Percentiles rank a stretch among this genome's conserved stretches.
Conservation (phyloP, 345 rosid genomes). For the thale cress (Arabidopsis thaliana) region TAIR10.1 NC_003070.9:6183001-6183500, state of each 20-base stretch:
- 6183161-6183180: not conserved
- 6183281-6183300: slow-evolving; percentile 83
- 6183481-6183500: not conserved
- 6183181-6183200: slow-evolving; percentile 62
- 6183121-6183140: not conserved
- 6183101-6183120: not conserved
- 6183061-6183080: not conserved
- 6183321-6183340: slow-evolving; percentile 64
- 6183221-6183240: slow-evolving; percentile 85
- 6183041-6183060: slow-evolving; percentile 62
- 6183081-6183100: slow-evolving; percentile 6
- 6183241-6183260: slow-evolving; percentile 77
- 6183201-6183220: slow-evolving; percentile 78
- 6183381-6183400: slow-evolving; percentile 67
- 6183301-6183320: slow-evolving; percentile 62
- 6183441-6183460: slow-evolving; percentile 68
- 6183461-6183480: slow-evolving; percentile 30
- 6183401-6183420: slow-evolving; percentile 63
- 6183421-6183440: slow-evolving; percentile 64
- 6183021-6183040: slow-evolving; percentile 87
- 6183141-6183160: not conserved
- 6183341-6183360: slow-evolving; percentile 73
- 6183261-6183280: slow-evolving; percentile 83
- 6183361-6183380: slow-evolving; percentile 81
- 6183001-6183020: slow-evolving; percentile 71